Base-by-base conservation (phyloP, 495 filamentous ascomycete species). In the Aspergillus nidulans region DNA sequence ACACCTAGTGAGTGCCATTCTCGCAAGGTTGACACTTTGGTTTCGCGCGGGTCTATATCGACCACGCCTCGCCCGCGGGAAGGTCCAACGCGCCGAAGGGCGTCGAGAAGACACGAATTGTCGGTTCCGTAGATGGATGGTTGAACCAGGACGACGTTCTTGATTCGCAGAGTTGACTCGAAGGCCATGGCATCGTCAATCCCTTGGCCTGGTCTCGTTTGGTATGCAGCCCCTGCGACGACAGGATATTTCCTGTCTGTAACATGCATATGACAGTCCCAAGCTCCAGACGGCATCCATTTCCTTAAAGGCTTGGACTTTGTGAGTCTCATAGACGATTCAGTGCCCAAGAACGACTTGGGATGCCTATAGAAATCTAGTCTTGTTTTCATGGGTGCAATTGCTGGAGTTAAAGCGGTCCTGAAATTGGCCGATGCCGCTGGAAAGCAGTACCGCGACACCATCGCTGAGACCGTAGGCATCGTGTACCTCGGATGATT, bases 241-340 rank as follows among this genome's bases (percentile, higher is more conserved):
- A 77, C 45, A 13, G 72, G 74, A 55, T 68, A 76, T 16, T 61
- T 55, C 7, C 74, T 72, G 50, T 79, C 78, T 47, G 78, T 68
- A 49, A 78, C 71, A 58, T 81, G 78, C 74, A 81, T 79, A 53
- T 81, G 78, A 34, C 72, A 76, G 59, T 80, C 77, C 78, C 78
- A 81, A 55, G 74, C 65, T 9, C 58, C 52, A 10, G 51, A 50
- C 15, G 75, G 74, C n/a, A 77, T 51, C 49, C 63, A 64, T 38
- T 60, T 49, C 26, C 54, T 68, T 32, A 70, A 26, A 5, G 59
- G 61, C 18, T 34, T 24, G 9, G 12, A n/a, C n/a, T 41, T 23
- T 34, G 23, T 25, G 15, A 12, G 41, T 42, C 26, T 42, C 13
- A 13, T 12, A 9, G 40, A 18, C 18, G 46, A 18, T 13, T 34